phyloP scores from a whole-genome alignment of 257 asterid species.

The Capsicum rhomboideum region DNA sequence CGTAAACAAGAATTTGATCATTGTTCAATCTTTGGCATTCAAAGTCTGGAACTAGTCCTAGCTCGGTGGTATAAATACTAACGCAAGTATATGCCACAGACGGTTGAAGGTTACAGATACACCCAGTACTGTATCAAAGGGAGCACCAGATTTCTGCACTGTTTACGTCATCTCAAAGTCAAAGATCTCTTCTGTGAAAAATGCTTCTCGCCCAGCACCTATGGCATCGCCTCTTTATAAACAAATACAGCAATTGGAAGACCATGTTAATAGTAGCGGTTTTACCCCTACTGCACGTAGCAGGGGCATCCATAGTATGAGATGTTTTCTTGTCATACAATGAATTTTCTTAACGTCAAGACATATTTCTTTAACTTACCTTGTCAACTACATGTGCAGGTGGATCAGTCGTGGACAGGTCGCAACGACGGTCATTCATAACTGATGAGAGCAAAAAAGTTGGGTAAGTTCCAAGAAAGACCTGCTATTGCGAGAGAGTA shows the following conservation, averaged over 20 bases:
- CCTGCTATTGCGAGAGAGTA: background rate
- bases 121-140: conserved; percentile 48
- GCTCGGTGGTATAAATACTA: background rate
- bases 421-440: conserved; percentile 13
- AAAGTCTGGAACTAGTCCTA: background rate
- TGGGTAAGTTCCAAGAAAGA: background rate
- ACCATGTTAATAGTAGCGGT: conserved; percentile 3
- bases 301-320: background rate
- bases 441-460: conserved; percentile 10
- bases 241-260: conserved; percentile 32
- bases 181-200: conserved; percentile 65
- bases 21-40: background rate
- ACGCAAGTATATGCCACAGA: conserved; percentile 16
- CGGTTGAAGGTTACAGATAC: conserved; percentile 55
- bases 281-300: conserved; percentile 6
- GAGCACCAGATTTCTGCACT: conserved; percentile 69
- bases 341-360: background rate
- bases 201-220: conserved; percentile 62
- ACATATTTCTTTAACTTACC: background rate
- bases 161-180: conserved; percentile 76
- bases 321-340: conserved; percentile 4
- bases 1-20: background rate
- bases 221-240: conserved; percentile 47
- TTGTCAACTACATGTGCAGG: background rate
- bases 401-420: conserved; percentile 9